Evolutionary conservation across 2,329 filamentous ascomycete species (phyloP).

Genomic region (Alternaria brassicicola): DNA sequence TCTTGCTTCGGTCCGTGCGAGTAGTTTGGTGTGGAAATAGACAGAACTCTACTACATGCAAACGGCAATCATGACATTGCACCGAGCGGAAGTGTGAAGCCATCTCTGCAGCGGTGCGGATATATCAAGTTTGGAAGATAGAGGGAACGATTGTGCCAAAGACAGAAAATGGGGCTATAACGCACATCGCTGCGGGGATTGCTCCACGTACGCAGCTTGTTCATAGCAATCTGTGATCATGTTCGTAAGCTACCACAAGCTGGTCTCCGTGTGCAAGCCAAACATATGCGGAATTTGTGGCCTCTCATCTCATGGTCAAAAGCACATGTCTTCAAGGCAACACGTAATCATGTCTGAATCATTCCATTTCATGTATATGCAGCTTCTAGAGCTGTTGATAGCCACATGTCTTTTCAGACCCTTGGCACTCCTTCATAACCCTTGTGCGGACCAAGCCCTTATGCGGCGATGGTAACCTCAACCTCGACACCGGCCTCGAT

Average conservation of each 20-base stretch:
- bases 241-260: background rate
- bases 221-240: background rate
- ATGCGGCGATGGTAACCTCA: conserved; percentile 89
- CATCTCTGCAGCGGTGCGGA: no score
- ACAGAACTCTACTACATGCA: no score
- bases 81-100: no score
- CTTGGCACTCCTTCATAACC: conserved; percentile 15
- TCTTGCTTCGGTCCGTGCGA: no score
- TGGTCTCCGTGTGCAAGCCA: background rate
- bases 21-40: no score
- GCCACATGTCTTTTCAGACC: conserved; percentile 28
- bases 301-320: background rate
- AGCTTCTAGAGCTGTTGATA: conserved; percentile 33
- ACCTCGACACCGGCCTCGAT: conserved; percentile 94
- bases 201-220: background rate
- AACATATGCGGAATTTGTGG: background rate
- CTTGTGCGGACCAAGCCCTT: conserved; percentile 44
- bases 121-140: no score
- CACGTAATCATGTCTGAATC: conserved; percentile 19
- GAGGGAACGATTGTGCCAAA: background rate
- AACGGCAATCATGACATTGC: no score
- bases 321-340: background rate
- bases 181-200: background rate
- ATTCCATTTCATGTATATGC: conserved; percentile 29
- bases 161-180: background rate